A percentile compares a stretch with the other conserved stretches of the same genome.
phyloP scores from a whole-genome alignment of 371 early-diverging fungal species.

The Dichotomocladium elegans region DNA sequence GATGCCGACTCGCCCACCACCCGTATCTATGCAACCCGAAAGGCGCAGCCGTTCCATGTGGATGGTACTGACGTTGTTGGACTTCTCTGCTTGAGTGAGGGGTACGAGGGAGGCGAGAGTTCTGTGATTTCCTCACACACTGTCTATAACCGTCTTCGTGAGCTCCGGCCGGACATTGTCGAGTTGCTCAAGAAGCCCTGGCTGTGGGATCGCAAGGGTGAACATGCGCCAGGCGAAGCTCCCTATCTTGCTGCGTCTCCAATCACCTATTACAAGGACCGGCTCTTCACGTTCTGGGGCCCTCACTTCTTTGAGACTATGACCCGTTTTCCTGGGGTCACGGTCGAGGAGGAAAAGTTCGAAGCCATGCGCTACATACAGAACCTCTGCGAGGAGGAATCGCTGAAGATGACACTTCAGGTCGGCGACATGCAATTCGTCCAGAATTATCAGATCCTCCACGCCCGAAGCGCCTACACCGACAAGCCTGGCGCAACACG shows the following conservation, averaged over 20 bases:
- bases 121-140: constrained; percentile 43
- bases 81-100: constrained; percentile 30
- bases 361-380: constrained; percentile 43
- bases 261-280: constrained; percentile 23
- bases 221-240: constrained; percentile 27
- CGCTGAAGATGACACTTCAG: constrained; percentile 37
- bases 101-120: constrained; percentile 32
- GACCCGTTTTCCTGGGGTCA: constrained; percentile 30
- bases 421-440: constrained; percentile 44
- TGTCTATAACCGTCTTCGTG: constrained; percentile 32
- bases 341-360: constrained; percentile 20
- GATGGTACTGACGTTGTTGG: constrained; percentile 43
- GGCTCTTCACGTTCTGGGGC: constrained; percentile 39
- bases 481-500: constrained; percentile 28
- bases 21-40: constrained; percentile 45
- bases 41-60: constrained; percentile 45
- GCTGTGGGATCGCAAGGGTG: constrained; percentile 43
- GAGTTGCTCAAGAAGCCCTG: constrained; percentile 39
- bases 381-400: constrained; percentile 32
- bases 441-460: constrained; percentile 40
- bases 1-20: constrained; percentile 36
- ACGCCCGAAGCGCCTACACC: constrained; percentile 37
- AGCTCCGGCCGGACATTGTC: constrained; percentile 38
- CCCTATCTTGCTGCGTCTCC: constrained; percentile 31
- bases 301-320: constrained; percentile 46